Evolutionary conservation across 2,329 filamentous ascomycete genomes (phyloP), one percentile per base, ranked within the genome.

Genomic region (Epichloe baconii): DNA sequence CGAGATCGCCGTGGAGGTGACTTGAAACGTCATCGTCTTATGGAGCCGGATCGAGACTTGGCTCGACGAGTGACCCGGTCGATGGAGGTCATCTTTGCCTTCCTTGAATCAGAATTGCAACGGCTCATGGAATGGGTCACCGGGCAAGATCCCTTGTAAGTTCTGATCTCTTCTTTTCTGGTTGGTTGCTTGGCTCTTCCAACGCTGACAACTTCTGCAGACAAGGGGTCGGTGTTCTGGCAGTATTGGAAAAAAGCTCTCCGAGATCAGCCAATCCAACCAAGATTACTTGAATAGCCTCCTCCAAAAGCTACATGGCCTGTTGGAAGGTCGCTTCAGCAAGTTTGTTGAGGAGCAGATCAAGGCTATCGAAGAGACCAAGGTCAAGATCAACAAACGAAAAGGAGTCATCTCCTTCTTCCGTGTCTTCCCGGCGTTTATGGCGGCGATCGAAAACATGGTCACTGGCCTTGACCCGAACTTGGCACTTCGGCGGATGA

Each of bases 381-480:
- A 97, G 69, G 91, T 98, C 66, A 96, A 96, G 73, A 89, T 96
- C 69, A 96, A 95, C 74, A 97, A 97, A 74, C 85, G 93, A 58
- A 96, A 94, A 71, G 91, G 93, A 11, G 88, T 98, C 52, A 96
- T 97, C 60, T 83, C 84, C 15, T 97, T 97, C 67, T 91, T 97
- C 73, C 86, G 88, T 56, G 85, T 91, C 41, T 97, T 97, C 73
- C 93, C 91, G 0, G 74, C 83, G 53, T 96, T 96, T 68, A 83
- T 83, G n/a, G 69, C 79, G 1, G 82, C 86, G 0, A 79, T 96
- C 1, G 90, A 96, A 68, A 89, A 84, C 61, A 90, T 94, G 80
- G 76, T 95, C 45, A 70, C 76, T 0, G 74, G 75, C 17, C 69
- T 75, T 8, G 77, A 82, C 53, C 64, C 71, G 4, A 73, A 72